Evolutionary conservation across 2,329 filamentous ascomycete genomes (phyloP), one percentile per base, ranked within the genome.

Genomic region (Setomelanomma holmii): DNA sequence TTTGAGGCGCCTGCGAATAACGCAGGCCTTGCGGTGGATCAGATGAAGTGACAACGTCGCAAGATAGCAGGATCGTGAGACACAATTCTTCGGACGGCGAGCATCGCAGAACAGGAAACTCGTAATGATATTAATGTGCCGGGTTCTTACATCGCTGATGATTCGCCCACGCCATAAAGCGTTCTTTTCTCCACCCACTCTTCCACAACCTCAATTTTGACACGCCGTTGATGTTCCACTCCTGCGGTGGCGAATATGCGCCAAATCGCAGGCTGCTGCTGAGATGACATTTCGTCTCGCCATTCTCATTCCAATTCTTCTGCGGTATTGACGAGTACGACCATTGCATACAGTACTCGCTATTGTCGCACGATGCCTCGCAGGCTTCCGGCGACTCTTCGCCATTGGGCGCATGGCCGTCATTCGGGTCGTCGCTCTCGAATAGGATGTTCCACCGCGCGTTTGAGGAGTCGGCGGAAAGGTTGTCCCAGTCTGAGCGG

Each of bases 371-470:
- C 4, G 65, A 64, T 7, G 63, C 53, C 21, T 60, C 55, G 36
- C 71, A 74, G 20, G 68, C 65, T 16, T 69, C 64, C 41, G 63
- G 63, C 0, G 63, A 67, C 1, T 58, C 63, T 34, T 71, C 69
- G 6, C 62, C 67, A 8, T 47, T 51, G 4, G 36, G 43, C 1
- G 67, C 61, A 16, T 58, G 60, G 1, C 58, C 57, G 11, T 22
- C 44, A 11, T 63, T 53, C 10, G 62, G 51, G 12, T 64, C 30
- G 5, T 58, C 45, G 12, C 49, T 55, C 24, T 67, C 58, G 44
- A 69, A 71, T 0, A 72, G 49, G n/a, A 73, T 72, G 22, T 73
- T 73, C 63, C 64, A 73, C 16, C 62, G 61, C n/a, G 60, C 55
- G 38, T 71, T 69, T 7, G 63, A 56, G 4, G 61, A 54, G 5